Evolutionary conservation across 1,284 basidiomycete species (phyloP).

Genomic region (Cryptococcus sp.): DNA sequence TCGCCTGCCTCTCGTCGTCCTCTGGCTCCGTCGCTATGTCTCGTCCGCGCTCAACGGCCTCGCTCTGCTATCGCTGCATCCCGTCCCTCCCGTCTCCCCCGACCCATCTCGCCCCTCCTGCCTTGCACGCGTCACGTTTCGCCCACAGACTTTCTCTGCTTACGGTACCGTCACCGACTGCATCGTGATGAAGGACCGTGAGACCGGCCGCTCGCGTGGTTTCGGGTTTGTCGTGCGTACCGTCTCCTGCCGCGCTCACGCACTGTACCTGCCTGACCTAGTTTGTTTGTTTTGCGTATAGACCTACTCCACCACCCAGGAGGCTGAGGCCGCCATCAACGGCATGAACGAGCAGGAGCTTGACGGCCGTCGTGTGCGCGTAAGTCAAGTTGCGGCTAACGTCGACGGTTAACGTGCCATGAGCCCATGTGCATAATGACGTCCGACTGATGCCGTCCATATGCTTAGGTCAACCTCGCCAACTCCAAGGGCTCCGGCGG

Average conservation of each 20-base stretch:
- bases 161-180: conserved; percentile 55
- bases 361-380: conserved; percentile 79
- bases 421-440: not conserved
- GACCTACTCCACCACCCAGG: conserved; percentile 62
- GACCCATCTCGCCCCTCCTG: not conserved
- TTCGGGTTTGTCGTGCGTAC: conserved; percentile 78
- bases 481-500: conserved; percentile 70
- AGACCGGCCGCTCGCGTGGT: conserved; percentile 91
- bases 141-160: conserved; percentile 42
- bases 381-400: too few species aligned
- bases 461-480: conserved; percentile 76
- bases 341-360: conserved; percentile 87
- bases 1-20: conserved; percentile 9
- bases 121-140: not conserved
- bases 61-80: not conserved
- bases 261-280: not conserved
- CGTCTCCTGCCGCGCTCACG: not conserved
- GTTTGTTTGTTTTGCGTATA: conserved; percentile 10
- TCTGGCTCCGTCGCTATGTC: conserved; percentile 1
- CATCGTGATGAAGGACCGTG: conserved; percentile 96
- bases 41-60: not conserved
- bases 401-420: not conserved
- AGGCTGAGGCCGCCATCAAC: conserved; percentile 76
- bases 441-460: not conserved
- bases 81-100: not conserved